Evolutionary conservation across 352 stramenopile genomes (phyloP).

Genomic region (Globisporangium cederbergense): DNA sequence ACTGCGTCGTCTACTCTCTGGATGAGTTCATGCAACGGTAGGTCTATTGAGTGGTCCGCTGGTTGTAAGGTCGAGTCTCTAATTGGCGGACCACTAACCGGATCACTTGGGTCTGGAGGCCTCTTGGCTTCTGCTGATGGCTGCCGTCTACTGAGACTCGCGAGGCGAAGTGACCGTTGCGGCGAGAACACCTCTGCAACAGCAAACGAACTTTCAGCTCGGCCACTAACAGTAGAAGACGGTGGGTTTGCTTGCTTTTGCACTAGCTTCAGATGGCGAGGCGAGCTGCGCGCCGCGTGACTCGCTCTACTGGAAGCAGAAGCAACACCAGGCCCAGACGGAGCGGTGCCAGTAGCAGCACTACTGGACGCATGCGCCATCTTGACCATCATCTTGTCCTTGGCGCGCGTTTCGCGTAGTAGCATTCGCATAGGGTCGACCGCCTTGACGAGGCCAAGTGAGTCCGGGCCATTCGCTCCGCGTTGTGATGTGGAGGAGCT

Average conservation of each 20-base stretch:
- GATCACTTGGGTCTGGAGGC: background rate
- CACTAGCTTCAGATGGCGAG: constrained; percentile 5
- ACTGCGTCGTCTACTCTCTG: constrained; percentile 48
- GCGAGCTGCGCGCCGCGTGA: background rate
- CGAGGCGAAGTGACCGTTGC: constrained; percentile 39
- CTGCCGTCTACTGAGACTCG: background rate
- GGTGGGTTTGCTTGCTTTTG: background rate
- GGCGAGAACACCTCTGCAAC: constrained; percentile 37
- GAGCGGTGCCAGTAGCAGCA: background rate
- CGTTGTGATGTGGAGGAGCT: background rate
- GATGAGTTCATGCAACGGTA: constrained; percentile 56
- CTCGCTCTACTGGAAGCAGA: background rate
- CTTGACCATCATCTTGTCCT: constrained; percentile 9
- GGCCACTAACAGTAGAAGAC: background rate
- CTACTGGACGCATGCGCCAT: background rate
- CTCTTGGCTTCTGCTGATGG: background rate
- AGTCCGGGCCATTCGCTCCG: constrained; percentile 17
- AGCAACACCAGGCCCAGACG: background rate
- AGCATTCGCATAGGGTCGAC: constrained; percentile 30
- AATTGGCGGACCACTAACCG: background rate
- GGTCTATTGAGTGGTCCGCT: background rate
- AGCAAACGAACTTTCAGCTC: background rate
- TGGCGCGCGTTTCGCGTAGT: constrained; percentile 21
- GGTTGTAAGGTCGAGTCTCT: too few relatives aligned
- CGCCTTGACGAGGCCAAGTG: constrained; percentile 29